A percentile compares a stretch with the other conserved stretches of the same genome.
These are phyloP conservation scores for Geosmithia flava DNA, from an alignment of 2,329 filamentous ascomycete species.

Conservation along the genomic window DNA sequence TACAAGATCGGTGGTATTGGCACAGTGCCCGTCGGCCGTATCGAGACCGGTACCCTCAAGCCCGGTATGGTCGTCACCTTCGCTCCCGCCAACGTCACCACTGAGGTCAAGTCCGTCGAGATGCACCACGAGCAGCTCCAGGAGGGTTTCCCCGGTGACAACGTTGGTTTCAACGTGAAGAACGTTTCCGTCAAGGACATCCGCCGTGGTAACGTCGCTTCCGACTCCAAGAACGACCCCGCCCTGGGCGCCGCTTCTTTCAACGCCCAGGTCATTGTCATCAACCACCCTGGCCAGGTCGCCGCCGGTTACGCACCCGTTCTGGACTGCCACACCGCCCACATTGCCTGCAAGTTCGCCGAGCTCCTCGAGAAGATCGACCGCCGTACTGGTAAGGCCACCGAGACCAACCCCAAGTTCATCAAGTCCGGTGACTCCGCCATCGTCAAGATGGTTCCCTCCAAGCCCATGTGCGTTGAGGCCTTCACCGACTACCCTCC, in stretches of 20 bases:
- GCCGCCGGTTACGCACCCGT: slow-evolving; percentile 98
- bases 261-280: slow-evolving; percentile 99
- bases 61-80: slow-evolving; percentile 93
- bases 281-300: slow-evolving; percentile 99
- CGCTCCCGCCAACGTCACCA: slow-evolving; percentile 96
- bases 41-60: slow-evolving; percentile 98
- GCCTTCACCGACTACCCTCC: slow-evolving; percentile 99
- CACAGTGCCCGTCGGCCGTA: slow-evolving; percentile 99
- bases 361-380: slow-evolving; percentile 99
- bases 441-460: slow-evolving; percentile 99
- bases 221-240: slow-evolving; percentile 99
- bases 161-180: slow-evolving; percentile 99
- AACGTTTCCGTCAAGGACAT: slow-evolving; percentile 99
- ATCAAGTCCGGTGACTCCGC: slow-evolving; percentile 99
- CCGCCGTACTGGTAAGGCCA: slow-evolving; percentile 97
- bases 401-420: slow-evolving; percentile 91
- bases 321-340: slow-evolving; percentile 99
- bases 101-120: slow-evolving; percentile 99
- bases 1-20: slow-evolving; percentile 99
- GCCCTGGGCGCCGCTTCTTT: slow-evolving; percentile 81
- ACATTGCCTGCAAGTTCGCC: slow-evolving; percentile 99
- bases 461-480: slow-evolving; percentile 99
- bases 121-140: slow-evolving; percentile 99
- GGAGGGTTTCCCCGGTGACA: slow-evolving; percentile 97
- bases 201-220: slow-evolving; percentile 98